Evolutionary conservation across 2,329 filamentous ascomycete genomes (phyloP), one percentile per base, ranked within the genome.

Genomic region (Drechslerella dactyloides): DNA sequence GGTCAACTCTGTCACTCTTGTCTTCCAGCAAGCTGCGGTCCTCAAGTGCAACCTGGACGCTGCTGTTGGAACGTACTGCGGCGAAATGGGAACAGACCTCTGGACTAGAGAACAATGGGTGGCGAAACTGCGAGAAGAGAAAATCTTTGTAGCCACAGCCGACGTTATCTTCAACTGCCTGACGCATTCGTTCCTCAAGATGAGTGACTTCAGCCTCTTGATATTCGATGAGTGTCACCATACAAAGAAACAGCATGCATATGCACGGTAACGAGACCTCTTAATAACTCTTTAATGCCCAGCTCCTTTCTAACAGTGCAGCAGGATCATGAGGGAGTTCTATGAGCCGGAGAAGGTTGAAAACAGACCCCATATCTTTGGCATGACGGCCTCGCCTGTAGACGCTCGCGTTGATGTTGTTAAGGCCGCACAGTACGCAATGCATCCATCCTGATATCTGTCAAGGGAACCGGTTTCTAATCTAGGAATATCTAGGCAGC

Each of bases 201-300:
- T 99, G 81, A 82, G 86, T 17, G 86, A 90, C 75, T 91, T 97
- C 79, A 97, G 93, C 77, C 84, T 99, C 0, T 82, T 99, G 40
- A 87, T 97, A 69, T 96, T 99, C 75, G 94, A 99, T 77, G 94
- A 99, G 80, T 94, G 93, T 4, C 94, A 99, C 77, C 94, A 97
- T 77, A 87, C 93, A 0, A 99, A 99, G 80, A 96, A 93, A 78
- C 90, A 92, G 57, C 94, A 99, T 77, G 85, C 91, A 0, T 99
- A 96, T 77, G 91, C 93, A 19, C 85, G 86, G 83, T 83, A 73
- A 60, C 77, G 21, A 65, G 19, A 21, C 7, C 4, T 21, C n/a
- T 40, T 21, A 17, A 4, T n/a, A 21, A 21, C 15, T 21, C 21
- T 50, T 1, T 35, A 7, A 19, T 7, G 10, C 7, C 17, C 44